phyloP scores from a whole-genome alignment of 306 rosid genomes.

The Cicer pinnatifidum region DNA sequence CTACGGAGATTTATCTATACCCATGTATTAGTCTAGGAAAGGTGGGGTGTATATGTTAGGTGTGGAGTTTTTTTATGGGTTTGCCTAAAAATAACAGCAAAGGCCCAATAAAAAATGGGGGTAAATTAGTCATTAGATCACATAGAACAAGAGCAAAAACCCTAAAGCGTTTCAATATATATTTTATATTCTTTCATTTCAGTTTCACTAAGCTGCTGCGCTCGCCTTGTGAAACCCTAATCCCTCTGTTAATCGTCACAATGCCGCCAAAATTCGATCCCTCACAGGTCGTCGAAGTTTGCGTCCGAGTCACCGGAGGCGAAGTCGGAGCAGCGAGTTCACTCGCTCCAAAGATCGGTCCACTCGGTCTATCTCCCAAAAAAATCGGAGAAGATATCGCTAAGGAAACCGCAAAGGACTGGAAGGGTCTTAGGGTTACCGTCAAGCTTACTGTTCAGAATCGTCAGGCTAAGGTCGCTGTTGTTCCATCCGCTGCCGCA shows the following conservation, averaged over 20 bases:
- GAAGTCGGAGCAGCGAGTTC: slow-evolving; percentile 96
- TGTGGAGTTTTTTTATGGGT: too few relatives aligned
- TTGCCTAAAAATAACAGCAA: too few relatives aligned
- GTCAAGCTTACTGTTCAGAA: slow-evolving; percentile 94
- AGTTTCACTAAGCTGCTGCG: background rate
- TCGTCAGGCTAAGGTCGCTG: slow-evolving; percentile 88
- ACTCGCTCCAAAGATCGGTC: slow-evolving; percentile 93
- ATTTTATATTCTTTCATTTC: too few relatives aligned
- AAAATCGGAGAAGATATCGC: slow-evolving; percentile 97
- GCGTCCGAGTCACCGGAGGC: slow-evolving; percentile 88
- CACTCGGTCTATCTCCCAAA: slow-evolving; percentile 88
- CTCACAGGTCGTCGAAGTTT: slow-evolving; percentile 82
- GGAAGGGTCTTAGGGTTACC: slow-evolving; percentile 90
- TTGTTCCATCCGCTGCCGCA: slow-evolving; percentile 94
- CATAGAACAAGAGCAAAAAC: too few relatives aligned
- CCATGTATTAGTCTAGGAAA: too few relatives aligned
- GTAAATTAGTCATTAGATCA: too few relatives aligned
- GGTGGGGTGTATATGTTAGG: too few relatives aligned
- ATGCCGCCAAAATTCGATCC: slow-evolving; percentile 98
- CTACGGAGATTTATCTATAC: accelerated
- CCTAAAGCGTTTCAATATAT: too few relatives aligned
- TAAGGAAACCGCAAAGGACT: slow-evolving; percentile 90
- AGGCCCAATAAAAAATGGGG: too few relatives aligned
- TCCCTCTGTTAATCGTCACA: background rate
- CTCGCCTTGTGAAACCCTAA: slow-evolving; percentile 49